Evolutionary conservation across 495 filamentous ascomycete species (phyloP), one percentile per base, ranked within the genome.

Genomic region (Podospora pseudocomata): DNA sequence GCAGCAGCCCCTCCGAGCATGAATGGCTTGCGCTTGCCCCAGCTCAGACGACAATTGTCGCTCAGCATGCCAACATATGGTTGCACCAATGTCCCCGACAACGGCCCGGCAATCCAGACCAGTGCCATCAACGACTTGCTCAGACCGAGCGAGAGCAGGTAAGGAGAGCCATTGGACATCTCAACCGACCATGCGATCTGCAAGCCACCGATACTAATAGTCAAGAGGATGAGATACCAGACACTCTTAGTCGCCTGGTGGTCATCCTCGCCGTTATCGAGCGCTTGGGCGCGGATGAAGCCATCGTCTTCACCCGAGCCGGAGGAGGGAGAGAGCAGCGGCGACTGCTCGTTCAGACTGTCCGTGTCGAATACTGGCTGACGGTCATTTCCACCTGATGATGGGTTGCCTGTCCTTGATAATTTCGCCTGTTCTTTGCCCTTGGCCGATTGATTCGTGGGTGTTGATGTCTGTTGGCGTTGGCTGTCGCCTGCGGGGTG

Each of bases 151-250:
- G 92, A 94, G 32, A 87, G 74, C 27, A 87, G 76, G 67, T 85
- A 87, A 32, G 85, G 85, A 55, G 93, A 94, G 70, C 92, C 92
- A 80, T 94, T 90, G 62, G 92, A 94, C 64, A 94, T 80, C 75
- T 97, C 93, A 55, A 95, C 92, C 7, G 92, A 91, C 94, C 94
- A 97, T n/a, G 92, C 92, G 74, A 97, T 88, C 77, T 97, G 93
- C 68, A 97, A 82, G 28, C 92, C 93, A 56, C 92, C 91, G 68
- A 95, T 90, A 73, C 90, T 88, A 57, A 97, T 79, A 2, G 93
- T 96, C 75, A 97, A 79, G 68, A 96, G 80, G 68, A 96, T 85
- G 70, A 97, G 82, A 75, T 95, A 96, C 86, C 87, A 91, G 18
- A 86, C 81, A 76, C 89, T 91, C 82, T 94, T 96, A 4, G 89